These are phyloP conservation scores for Furcasterigmium sp. DNA, from an alignment of 2,329 filamentous ascomycete genomes.

Conservation along the genomic window DNA sequence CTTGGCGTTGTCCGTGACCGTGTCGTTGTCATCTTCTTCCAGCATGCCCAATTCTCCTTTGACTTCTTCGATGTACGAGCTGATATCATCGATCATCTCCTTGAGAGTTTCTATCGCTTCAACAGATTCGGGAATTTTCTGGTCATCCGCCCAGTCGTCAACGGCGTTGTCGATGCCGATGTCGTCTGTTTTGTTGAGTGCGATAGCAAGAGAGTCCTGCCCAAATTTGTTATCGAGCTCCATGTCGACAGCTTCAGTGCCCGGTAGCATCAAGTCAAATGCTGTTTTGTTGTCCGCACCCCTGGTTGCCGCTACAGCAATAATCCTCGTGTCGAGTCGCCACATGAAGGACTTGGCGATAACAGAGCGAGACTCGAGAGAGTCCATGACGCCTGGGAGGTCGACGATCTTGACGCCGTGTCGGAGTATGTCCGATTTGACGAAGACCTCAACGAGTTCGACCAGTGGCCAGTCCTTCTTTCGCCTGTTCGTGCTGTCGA, in stretches of 20 bases:
- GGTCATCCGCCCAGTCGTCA: conserved; percentile 1
- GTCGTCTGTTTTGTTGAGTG: conserved; percentile 11
- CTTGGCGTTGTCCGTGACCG: not conserved
- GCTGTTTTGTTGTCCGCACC: conserved; percentile 13
- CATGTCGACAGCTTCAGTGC: conserved; percentile 7
- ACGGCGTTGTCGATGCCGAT: conserved; percentile 6
- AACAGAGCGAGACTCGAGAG: conserved; percentile 7
- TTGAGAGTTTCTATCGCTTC: not conserved
- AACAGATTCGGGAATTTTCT: not conserved
- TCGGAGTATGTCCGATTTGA: conserved; percentile 7
- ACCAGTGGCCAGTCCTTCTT: conserved; percentile 11
- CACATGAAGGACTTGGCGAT: conserved; percentile 5
- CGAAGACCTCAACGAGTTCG: conserved; percentile 8
- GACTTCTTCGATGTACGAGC: not conserved
- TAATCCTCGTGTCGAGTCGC: conserved; percentile 8
- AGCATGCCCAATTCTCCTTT: not conserved
- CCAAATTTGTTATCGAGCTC: conserved; percentile 10
- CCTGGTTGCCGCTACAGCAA: conserved; percentile 8
- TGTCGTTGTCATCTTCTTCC: not conserved
- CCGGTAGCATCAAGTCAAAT: conserved; percentile 7
- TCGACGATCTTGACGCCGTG: conserved; percentile 13
- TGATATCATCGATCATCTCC: not conserved
- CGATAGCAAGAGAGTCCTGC: conserved; percentile 6
- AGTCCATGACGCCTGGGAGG: conserved; percentile 12
- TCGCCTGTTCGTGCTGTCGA: conserved; percentile 4